Evolutionary conservation across 805 yeast species (phyloP).

Genomic region (Brettanomyces nanus): DNA sequence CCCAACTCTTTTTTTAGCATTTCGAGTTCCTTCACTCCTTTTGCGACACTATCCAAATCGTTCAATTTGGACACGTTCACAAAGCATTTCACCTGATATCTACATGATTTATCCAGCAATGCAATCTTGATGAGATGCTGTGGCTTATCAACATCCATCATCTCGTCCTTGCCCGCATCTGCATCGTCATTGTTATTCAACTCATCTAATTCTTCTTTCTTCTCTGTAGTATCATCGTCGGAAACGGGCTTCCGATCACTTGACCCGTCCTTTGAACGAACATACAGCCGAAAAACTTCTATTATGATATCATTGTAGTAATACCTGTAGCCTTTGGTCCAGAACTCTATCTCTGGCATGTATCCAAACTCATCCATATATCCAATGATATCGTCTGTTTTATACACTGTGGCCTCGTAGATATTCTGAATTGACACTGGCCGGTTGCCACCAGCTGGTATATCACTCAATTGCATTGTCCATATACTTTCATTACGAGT

Average conservation of each 20-base stretch:
- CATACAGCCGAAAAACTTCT: conserved; percentile 43
- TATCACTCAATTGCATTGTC: conserved; percentile 61
- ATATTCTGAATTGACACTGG: conserved; percentile 60
- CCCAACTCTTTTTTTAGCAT: conserved; percentile 55
- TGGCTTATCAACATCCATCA: conserved; percentile 3
- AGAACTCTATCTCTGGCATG: conserved; percentile 50
- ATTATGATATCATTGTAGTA: conserved; percentile 51
- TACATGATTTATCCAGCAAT: conserved; percentile 42
- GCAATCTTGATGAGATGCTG: conserved; percentile 9
- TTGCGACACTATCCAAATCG: conserved; percentile 63
- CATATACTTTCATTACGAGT: conserved; percentile 32
- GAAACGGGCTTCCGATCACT: too few relatives aligned
- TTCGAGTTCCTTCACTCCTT: conserved; percentile 55
- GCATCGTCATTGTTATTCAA: conserved; percentile 8
- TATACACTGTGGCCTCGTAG: conserved; percentile 48
- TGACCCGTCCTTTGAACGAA: conserved; percentile 25
- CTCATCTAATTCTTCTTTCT: conserved; percentile 3
- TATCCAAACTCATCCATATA: conserved; percentile 64
- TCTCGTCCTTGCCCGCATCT: conserved; percentile 3
- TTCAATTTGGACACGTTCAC: conserved; percentile 67
- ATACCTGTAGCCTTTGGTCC: conserved; percentile 53
- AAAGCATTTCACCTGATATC: conserved; percentile 53
- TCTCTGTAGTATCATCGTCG: neutral
- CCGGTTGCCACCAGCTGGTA: conserved; percentile 68
- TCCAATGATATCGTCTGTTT: conserved; percentile 37